phyloP scores from a whole-genome alignment of 345 rosid genomes.

The Anacardium occidentale region DNA sequence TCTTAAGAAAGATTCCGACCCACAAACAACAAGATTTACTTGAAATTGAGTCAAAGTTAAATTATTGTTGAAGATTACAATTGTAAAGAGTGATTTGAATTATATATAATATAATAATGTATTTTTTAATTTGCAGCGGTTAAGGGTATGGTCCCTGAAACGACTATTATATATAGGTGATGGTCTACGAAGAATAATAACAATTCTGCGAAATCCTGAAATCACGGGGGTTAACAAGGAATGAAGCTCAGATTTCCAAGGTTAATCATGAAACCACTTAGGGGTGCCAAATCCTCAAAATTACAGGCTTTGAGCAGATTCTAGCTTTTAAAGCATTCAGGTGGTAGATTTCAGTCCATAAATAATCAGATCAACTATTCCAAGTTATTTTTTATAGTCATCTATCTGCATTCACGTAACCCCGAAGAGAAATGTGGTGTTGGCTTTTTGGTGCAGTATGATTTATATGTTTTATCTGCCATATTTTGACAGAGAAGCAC shows the following conservation, averaged over 20 bases:
- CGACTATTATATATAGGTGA: background rate
- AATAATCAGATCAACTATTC: background rate
- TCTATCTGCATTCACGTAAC: no score
- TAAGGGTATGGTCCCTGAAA: background rate
- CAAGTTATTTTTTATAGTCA: background rate
- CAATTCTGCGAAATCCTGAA: slow-evolving; percentile 20
- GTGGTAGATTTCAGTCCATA: background rate
- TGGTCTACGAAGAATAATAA: background rate
- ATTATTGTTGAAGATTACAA: no score
- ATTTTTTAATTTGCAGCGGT: no score
- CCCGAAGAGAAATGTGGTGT: slow-evolving; percentile 10
- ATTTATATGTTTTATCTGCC: background rate
- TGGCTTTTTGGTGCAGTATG: slow-evolving; percentile 14
- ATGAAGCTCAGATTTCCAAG: slow-evolving; percentile 1
- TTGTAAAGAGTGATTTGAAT: no score
- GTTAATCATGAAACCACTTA: slow-evolving; percentile 1
- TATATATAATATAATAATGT: no score
- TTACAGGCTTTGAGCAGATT: background rate
- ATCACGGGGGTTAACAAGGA: slow-evolving; percentile 22
- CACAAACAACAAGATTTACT: no score
- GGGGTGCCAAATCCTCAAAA: background rate
- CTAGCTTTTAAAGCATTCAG: background rate
- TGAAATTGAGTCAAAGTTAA: no score
- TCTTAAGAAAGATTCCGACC: no score
- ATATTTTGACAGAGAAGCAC: slow-evolving; percentile 26